These are phyloP conservation scores for Amanita subjunquillea DNA, from an alignment of 768 basidiomycete genomes.

Conservation along the genomic window DNA sequence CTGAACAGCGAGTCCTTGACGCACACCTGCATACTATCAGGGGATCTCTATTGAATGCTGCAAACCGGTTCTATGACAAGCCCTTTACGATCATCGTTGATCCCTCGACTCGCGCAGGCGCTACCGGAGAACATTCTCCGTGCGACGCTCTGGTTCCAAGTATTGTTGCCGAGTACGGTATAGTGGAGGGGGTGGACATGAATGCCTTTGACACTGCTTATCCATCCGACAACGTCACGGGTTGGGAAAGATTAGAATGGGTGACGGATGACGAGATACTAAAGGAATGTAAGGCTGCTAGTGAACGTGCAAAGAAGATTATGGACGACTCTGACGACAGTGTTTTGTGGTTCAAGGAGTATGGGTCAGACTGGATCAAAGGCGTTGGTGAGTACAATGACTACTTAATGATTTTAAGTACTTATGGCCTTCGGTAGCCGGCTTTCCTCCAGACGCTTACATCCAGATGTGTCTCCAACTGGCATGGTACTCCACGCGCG, in stretches of 20 bases:
- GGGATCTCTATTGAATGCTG: constrained; percentile 44
- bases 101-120: constrained; percentile 73
- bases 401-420: neutral
- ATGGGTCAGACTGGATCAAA: constrained; percentile 85
- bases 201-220: constrained; percentile 24
- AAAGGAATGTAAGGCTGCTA: constrained; percentile 49
- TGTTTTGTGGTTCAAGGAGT: constrained; percentile 73
- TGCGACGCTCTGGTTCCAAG: constrained; percentile 87
- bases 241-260: constrained; percentile 70
- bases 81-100: constrained; percentile 76
- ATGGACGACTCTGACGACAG: constrained; percentile 77
- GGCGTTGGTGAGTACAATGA: constrained; percentile 42
- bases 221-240: constrained; percentile 5
- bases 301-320: constrained; percentile 41
- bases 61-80: constrained; percentile 91
- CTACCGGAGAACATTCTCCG: constrained; percentile 85
- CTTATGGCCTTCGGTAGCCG: constrained; percentile 15
- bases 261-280: constrained; percentile 49
- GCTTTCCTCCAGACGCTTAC: constrained; percentile 67
- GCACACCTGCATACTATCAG: constrained; percentile 71
- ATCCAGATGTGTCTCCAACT: constrained; percentile 89
- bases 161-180: constrained; percentile 74
- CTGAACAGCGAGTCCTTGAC: constrained; percentile 34
- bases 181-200: constrained; percentile 56
- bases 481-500: constrained; percentile 77